Conservation (phyloP, 2,329 filamentous ascomycete genomes). For the Trichoderma sp. region DNA sequence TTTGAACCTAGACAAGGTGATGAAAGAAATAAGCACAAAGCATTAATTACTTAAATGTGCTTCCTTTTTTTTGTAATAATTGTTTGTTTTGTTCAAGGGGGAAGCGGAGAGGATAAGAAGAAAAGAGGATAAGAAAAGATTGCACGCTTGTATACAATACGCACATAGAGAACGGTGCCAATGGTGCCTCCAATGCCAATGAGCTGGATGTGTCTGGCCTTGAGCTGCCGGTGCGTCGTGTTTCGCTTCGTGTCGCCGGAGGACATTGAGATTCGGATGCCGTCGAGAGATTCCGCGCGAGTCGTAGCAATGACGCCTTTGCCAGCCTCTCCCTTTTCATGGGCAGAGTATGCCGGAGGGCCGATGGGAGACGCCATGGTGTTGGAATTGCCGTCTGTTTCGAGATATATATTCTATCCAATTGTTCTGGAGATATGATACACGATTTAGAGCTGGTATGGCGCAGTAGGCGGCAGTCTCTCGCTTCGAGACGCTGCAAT, state of each 20-base stretch:
- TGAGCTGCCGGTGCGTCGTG: constrained; percentile 51
- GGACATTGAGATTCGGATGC: constrained; percentile 22
- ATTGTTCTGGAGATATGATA: neutral
- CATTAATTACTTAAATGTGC: constrained; percentile 21
- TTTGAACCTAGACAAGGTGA: constrained; percentile 47
- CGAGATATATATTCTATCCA: neutral
- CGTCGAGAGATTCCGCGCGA: constrained; percentile 1
- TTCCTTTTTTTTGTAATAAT: neutral
- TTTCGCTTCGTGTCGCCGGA: constrained; percentile 30
- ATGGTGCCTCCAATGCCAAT: constrained; percentile 64
- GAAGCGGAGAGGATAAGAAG: neutral
- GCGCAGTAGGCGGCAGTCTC: neutral
- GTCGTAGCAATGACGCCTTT: neutral
- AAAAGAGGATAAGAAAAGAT: no score
- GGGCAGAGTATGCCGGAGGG: constrained; percentile 26
- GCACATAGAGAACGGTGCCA: constrained; percentile 57
- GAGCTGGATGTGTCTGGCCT: constrained; percentile 56
- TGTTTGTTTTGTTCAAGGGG: neutral
- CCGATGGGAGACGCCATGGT: neutral
- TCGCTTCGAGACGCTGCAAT: neutral
- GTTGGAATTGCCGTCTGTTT: neutral
- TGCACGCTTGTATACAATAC: constrained; percentile 17
- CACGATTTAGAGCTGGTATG: neutral
- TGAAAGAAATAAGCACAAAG: neutral
- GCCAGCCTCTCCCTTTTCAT: constrained; percentile 21